A percentile compares a stretch with the other conserved stretches of the same genome.
These are phyloP conservation scores for Peronospora destructor DNA, from an alignment of 352 stramenopile genomes.

Conservation along the genomic window DNA sequence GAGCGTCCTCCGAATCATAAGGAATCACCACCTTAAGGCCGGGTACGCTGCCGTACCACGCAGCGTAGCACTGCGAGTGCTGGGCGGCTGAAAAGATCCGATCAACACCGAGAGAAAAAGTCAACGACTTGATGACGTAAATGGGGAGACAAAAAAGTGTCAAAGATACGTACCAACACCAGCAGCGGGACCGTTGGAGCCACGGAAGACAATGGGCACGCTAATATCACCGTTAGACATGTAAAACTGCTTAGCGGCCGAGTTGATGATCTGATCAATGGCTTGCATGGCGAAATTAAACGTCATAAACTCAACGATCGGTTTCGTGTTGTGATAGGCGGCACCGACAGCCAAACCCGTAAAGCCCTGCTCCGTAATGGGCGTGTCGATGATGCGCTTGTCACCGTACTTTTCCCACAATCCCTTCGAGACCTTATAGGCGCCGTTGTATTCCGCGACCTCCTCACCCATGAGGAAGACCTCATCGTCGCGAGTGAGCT, in stretches of 20 bases:
- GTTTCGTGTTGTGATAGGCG: constrained; percentile 95
- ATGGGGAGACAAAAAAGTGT: neutral
- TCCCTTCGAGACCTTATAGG: constrained; percentile 98
- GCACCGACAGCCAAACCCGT: constrained; percentile 91
- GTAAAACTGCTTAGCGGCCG: constrained; percentile 99
- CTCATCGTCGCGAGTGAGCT: constrained; percentile 94
- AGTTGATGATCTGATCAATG: constrained; percentile 99
- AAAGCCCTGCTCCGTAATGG: constrained; percentile 98
- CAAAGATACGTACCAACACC: constrained; percentile 82
- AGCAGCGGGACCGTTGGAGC: constrained; percentile 96
- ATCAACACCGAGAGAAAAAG: neutral
- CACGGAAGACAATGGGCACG: constrained; percentile 99
- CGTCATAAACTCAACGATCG: constrained; percentile 99
- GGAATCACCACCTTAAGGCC: constrained; percentile 97
- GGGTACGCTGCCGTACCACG: constrained; percentile 96
- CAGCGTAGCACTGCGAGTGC: constrained; percentile 99
- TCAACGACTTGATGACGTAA: neutral
- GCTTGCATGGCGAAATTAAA: constrained; percentile 99
- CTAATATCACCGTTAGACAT: constrained; percentile 97
- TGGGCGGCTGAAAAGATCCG: constrained; percentile 75
- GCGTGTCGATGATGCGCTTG: constrained; percentile 99
- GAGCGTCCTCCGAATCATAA: constrained; percentile 96
- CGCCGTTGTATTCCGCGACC: constrained; percentile 99
- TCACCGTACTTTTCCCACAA: constrained; percentile 99
- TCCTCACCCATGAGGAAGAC: constrained; percentile 97